phyloP scores from a whole-genome alignment of 306 rosid species.

The Sesbania bispinosa region DNA sequence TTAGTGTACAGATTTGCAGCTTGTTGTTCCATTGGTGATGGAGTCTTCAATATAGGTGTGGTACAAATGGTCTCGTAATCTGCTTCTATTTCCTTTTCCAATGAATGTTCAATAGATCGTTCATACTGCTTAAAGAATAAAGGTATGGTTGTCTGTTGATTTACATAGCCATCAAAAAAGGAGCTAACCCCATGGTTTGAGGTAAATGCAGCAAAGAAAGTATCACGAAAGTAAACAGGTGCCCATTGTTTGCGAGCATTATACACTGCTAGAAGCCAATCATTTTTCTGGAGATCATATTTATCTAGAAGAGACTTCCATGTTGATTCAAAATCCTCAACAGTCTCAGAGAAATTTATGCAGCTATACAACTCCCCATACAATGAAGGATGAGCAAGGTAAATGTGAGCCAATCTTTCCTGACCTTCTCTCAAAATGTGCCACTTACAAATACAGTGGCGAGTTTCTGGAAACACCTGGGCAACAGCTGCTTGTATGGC shows the following conservation, averaged over 20 bases:
- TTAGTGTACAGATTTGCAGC: slow-evolving; percentile 67
- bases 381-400: slow-evolving; percentile 70
- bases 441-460: slow-evolving; percentile 86
- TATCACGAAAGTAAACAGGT: slow-evolving; percentile 71
- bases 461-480: slow-evolving; percentile 57
- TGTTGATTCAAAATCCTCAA: slow-evolving; percentile 61
- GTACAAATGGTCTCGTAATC: slow-evolving; percentile 62
- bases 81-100: slow-evolving; percentile 73
- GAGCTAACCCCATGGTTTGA: slow-evolving; percentile 56
- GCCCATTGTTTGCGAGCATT: slow-evolving; percentile 85
- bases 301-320: slow-evolving; percentile 58
- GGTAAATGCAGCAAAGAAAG: slow-evolving; percentile 65
- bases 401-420: slow-evolving; percentile 69
- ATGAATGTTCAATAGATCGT: slow-evolving; percentile 55
- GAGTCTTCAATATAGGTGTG: slow-evolving; percentile 65
- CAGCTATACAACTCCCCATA: slow-evolving; percentile 70
- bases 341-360: slow-evolving; percentile 60
- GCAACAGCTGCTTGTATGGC: slow-evolving; percentile 64
- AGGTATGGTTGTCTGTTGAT: slow-evolving; percentile 71
- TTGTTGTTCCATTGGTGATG: slow-evolving; percentile 87
- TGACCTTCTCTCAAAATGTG: slow-evolving; percentile 87
- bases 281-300: slow-evolving; percentile 58
- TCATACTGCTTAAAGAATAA: slow-evolving; percentile 71
- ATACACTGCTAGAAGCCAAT: slow-evolving; percentile 80
- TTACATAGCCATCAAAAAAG: slow-evolving; percentile 70